Evolutionary conservation across 78 protist genomes (phyloP).

Genomic region (Dictyostelium purpureum): DNA sequence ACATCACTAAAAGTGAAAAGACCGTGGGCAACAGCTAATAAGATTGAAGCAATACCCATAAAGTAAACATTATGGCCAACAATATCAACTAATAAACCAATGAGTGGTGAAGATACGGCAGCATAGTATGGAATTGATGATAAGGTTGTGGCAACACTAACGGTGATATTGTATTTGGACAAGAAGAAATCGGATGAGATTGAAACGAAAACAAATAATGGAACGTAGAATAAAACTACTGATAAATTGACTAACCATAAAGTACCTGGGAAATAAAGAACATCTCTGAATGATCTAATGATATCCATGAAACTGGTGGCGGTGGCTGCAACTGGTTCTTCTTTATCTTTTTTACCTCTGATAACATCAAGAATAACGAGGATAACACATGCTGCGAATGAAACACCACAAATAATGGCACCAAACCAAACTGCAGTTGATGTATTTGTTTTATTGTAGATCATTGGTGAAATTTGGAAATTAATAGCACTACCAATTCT

Average conservation of each 20-base stretch:
- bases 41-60: not conserved
- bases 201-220: slow-evolving; percentile 68
- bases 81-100: slow-evolving; percentile 59
- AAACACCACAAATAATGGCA: slow-evolving; percentile 61
- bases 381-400: slow-evolving; percentile 33
- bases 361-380: slow-evolving; percentile 41
- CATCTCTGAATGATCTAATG: slow-evolving; percentile 34
- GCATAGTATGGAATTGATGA: slow-evolving; percentile 50
- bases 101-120: slow-evolving; percentile 73
- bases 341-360: slow-evolving; percentile 28
- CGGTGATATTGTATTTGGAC: not conserved
- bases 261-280: slow-evolving; percentile 50
- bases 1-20: slow-evolving; percentile 10
- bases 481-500: slow-evolving; percentile 81
- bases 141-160: not conserved
- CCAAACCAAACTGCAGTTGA: slow-evolving; percentile 83
- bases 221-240: slow-evolving; percentile 80
- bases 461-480: slow-evolving; percentile 60
- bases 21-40: slow-evolving; percentile 22
- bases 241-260: slow-evolving; percentile 58
- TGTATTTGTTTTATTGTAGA: not conserved
- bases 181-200: slow-evolving; percentile 5
- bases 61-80: slow-evolving; percentile 30
- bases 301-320: not conserved
- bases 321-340: slow-evolving; percentile 14